Conservation (phyloP, 306 rosid genomes). For the Begonia masoniana region DNA sequence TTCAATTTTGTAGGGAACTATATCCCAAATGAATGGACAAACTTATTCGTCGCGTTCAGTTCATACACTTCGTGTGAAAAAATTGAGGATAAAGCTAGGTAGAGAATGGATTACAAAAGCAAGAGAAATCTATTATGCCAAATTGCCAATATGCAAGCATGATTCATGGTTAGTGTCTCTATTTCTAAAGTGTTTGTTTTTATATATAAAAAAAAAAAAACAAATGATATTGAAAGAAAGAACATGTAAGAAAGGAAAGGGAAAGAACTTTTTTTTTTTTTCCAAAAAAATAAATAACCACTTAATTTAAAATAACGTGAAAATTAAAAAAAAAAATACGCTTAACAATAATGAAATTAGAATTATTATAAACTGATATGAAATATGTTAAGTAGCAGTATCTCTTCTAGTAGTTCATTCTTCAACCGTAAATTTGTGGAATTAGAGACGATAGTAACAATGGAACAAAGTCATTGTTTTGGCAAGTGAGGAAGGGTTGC, state of each 20-base stretch:
- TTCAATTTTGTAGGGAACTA: slow-evolving; percentile 41
- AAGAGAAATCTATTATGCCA: slow-evolving; percentile 87
- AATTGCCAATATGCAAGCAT: slow-evolving; percentile 74
- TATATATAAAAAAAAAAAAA: too few species aligned
- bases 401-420: too few species aligned
- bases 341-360: too few species aligned
- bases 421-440: slow-evolving; percentile 48
- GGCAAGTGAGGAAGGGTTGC: slow-evolving; percentile 91
- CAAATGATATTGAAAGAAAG: too few species aligned
- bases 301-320: too few species aligned
- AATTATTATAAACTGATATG: too few species aligned
- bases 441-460: slow-evolving; percentile 40
- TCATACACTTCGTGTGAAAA: slow-evolving; percentile 79
- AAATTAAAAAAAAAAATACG: too few species aligned
- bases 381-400: too few species aligned
- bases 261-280: too few species aligned
- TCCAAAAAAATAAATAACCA: too few species aligned
- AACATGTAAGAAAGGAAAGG: too few species aligned
- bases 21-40: slow-evolving; percentile 86
- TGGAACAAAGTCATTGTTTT: slow-evolving; percentile 61
- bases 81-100: slow-evolving; percentile 81
- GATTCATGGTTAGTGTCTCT: neutral
- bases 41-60: slow-evolving; percentile 69
- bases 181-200: too few species aligned
- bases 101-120: slow-evolving; percentile 98